phyloP scores from a whole-genome alignment of 1,284 basidiomycete genomes.

The Trichosporon asahii region DNA sequence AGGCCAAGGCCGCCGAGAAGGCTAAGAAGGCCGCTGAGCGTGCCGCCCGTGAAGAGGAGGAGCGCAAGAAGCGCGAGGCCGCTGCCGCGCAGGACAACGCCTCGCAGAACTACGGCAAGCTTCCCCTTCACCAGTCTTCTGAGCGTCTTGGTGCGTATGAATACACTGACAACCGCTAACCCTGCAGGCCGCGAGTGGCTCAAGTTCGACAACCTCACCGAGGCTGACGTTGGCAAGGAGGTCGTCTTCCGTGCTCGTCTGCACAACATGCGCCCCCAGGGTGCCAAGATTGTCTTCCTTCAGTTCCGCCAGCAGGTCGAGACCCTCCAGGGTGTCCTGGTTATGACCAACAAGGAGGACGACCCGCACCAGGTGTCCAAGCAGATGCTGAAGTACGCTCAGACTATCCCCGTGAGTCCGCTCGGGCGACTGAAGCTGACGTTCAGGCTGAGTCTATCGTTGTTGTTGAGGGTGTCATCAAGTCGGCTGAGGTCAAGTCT shows the following conservation, averaged over 20 bases:
- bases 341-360: conserved; percentile 54
- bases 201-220: conserved; percentile 66
- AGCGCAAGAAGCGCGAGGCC: conserved; percentile 69
- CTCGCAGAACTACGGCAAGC: conserved; percentile 78
- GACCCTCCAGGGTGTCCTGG: conserved; percentile 84
- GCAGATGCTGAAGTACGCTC: conserved; percentile 96
- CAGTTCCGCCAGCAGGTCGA: conserved; percentile 83
- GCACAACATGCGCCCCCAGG: conserved; percentile 86
- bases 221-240: conserved; percentile 68
- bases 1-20: conserved; percentile 88
- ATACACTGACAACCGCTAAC: conserved; percentile 13
- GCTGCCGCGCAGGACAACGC: conserved; percentile 79
- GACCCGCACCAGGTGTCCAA: conserved; percentile 82
- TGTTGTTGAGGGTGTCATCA: conserved; percentile 76
- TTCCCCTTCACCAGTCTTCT: conserved; percentile 90
- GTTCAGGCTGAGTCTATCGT: conserved; percentile 80
- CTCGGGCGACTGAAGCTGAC: conserved; percentile 19
- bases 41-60: conserved; percentile 72
- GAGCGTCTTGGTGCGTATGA: conserved; percentile 54
- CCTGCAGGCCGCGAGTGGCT: conserved; percentile 55
- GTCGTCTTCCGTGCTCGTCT: conserved; percentile 86
- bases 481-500: conserved; percentile 85
- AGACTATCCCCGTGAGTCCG: conserved; percentile 58
- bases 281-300: conserved; percentile 91
- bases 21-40: conserved; percentile 83